Conservation (phyloP, 176 grass and related monocot species). For the Ananas comosus region DNA sequence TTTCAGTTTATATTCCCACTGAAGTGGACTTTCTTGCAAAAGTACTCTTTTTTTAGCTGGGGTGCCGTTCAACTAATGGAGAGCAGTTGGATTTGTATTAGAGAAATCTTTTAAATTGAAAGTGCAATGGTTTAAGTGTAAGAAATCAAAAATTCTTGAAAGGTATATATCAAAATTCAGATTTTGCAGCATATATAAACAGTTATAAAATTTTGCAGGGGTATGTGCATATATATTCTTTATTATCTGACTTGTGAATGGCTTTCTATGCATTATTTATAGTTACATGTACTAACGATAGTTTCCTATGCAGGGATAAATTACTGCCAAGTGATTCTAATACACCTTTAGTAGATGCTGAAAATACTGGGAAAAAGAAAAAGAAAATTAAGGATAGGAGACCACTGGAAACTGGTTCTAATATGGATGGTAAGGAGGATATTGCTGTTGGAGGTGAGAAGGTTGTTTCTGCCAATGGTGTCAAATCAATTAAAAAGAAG, state of each 20-base stretch:
- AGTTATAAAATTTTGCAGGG: too few species aligned
- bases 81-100: too few species aligned
- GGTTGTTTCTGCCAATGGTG: constrained; percentile 14
- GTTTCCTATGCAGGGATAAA: constrained; percentile 15
- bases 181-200: too few species aligned
- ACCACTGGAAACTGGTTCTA: constrained; percentile 5
- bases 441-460: neutral
- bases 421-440: constrained; percentile 22
- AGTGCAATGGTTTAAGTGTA: too few species aligned
- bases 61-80: too few species aligned
- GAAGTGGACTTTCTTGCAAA: too few species aligned
- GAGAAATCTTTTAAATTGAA: too few species aligned
- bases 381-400: constrained; percentile 47
- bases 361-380: constrained; percentile 44
- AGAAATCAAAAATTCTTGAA: too few species aligned
- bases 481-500: constrained; percentile 48
- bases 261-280: constrained; percentile 8
- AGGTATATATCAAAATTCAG: too few species aligned
- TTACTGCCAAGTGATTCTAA: constrained; percentile 8
- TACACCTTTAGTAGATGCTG: constrained; percentile 7
- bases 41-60: too few species aligned
- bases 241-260: neutral
- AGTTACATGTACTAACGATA: neutral
- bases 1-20: neutral
- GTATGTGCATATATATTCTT: neutral